Base-by-base conservation (phyloP, 2,329 filamentous ascomycete species). In the Pseudodiploospora longispora region DNA sequence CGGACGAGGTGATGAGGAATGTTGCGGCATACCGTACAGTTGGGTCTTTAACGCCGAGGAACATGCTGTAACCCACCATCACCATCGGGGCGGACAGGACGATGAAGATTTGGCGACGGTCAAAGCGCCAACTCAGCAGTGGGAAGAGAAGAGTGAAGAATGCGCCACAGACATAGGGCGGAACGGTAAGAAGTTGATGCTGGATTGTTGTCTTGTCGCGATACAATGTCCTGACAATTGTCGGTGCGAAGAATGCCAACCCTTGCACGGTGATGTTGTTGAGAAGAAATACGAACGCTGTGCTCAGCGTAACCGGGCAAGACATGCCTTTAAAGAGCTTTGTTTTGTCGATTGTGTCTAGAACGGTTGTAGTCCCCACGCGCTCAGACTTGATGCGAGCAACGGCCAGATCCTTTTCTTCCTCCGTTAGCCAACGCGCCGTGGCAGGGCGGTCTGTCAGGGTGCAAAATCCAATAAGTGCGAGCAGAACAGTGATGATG, bases 181-280 rank as follows among this genome's bases (percentile, higher is more conserved):
- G 84, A 0, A 86, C 83, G 0, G 82, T 86, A 50, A 76, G 76
- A 1, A 87, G 74, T 60, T 87, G 84, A 56, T 85, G 78, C 1
- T 71, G 73, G 10, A 87, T 67, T 2, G 78, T 72, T 1, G 52
- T 51, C 29, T 67, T 65, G 2, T 71, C 55, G 0, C 79, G 78
- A 54, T 86, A 87, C 52, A 87, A 85, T 5, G 75, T 82, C 38
- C 62, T 64, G 46, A 87, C 80, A 44, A 87, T 85, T 0, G 82
- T 85, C 0, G 83, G 82, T 0, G 74, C 66, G 60, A 86, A 86
- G 68, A 85, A 85, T 1, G 79, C 78, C 4, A 87, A 67, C 4
- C 82, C 82, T 55, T 85, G 80, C 3, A 86, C 82, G 0, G 82
- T 86, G 56, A 87, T 76, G 62, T 83, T 84, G 68, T 82, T 70